Percentiles rank a stretch among this genome's conserved stretches.
These are phyloP conservation scores for Keqinozyma sinolaborantium DNA, from an alignment of 1,139 yeast species.

Conservation along the genomic window DNA sequence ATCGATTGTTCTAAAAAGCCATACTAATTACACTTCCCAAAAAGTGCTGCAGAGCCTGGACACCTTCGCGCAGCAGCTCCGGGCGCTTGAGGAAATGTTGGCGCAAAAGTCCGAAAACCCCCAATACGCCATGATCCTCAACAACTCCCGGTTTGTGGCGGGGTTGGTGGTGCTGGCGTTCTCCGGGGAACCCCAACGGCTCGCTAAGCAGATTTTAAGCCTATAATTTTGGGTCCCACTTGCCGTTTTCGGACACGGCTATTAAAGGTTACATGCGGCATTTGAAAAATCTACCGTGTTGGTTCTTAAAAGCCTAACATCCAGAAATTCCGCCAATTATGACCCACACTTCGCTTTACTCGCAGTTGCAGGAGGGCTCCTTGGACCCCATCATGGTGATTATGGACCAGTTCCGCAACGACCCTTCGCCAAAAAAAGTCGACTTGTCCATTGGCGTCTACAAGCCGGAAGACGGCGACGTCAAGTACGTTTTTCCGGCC, in stretches of 20 bases:
- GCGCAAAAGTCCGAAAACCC: constrained; percentile 5
- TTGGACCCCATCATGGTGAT: constrained; percentile 39
- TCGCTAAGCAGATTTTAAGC: constrained; percentile 6
- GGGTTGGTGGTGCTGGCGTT: constrained; percentile 15
- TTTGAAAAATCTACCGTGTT: constrained; percentile 6
- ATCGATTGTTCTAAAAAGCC: constrained; percentile 7
- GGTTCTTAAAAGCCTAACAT: no score
- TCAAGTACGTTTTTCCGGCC: constrained; percentile 34
- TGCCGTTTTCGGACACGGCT: constrained; percentile 2
- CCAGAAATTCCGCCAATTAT: no score
- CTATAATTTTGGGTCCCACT: neutral
- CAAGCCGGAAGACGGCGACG: constrained; percentile 33
- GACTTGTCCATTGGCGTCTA: constrained; percentile 45
- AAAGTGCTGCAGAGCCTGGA: neutral
- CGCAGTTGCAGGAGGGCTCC: constrained; percentile 20
- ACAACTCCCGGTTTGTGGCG: constrained; percentile 34
- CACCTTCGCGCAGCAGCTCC: constrained; percentile 2
- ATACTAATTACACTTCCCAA: neutral
- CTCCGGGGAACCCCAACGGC: constrained; percentile 2
- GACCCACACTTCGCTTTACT: constrained; percentile 24
- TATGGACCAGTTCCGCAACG: constrained; percentile 23
- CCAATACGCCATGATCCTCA: constrained; percentile 18
- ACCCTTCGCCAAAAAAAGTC: constrained; percentile 27
- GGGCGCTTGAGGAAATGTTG: constrained; percentile 7
- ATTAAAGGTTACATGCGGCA: constrained; percentile 5